phyloP scores from a whole-genome alignment of 2,329 filamentous ascomycete genomes.

The Mycogone perniciosa region DNA sequence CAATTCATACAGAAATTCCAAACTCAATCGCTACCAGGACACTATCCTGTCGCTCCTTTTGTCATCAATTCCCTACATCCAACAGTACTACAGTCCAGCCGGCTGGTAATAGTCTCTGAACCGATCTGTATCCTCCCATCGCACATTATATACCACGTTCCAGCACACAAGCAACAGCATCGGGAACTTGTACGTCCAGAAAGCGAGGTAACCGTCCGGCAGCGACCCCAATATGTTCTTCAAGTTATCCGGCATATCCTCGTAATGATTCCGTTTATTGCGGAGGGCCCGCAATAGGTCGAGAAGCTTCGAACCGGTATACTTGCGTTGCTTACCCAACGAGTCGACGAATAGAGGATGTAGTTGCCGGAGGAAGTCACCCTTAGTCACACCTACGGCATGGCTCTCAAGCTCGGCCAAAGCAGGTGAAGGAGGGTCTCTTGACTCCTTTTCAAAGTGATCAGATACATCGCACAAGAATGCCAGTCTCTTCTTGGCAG shows the following conservation, averaged over 20 bases:
- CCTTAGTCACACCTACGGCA: slow-evolving; percentile 48
- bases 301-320: slow-evolving; percentile 74
- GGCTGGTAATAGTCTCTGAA: slow-evolving; percentile 67
- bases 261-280: slow-evolving; percentile 97
- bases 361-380: slow-evolving; percentile 72
- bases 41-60: neutral
- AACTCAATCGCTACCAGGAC: neutral
- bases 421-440: slow-evolving; percentile 69
- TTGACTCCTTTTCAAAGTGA: slow-evolving; percentile 87
- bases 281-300: slow-evolving; percentile 83
- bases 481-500: slow-evolving; percentile 74
- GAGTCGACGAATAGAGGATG: slow-evolving; percentile 81
- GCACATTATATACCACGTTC: slow-evolving; percentile 61
- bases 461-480: slow-evolving; percentile 97
- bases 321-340: slow-evolving; percentile 90
- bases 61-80: neutral
- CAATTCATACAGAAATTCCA: no score
- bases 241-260: slow-evolving; percentile 82
- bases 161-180: slow-evolving; percentile 73
- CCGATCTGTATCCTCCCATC: slow-evolving; percentile 55
- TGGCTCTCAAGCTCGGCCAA: slow-evolving; percentile 54
- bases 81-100: slow-evolving; percentile 25
- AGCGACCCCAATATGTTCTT: slow-evolving; percentile 63
- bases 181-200: slow-evolving; percentile 78
- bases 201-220: slow-evolving; percentile 74